phyloP scores from a whole-genome alignment of 495 filamentous ascomycete genomes.

The Pyrenopolyporus hunteri region DNA sequence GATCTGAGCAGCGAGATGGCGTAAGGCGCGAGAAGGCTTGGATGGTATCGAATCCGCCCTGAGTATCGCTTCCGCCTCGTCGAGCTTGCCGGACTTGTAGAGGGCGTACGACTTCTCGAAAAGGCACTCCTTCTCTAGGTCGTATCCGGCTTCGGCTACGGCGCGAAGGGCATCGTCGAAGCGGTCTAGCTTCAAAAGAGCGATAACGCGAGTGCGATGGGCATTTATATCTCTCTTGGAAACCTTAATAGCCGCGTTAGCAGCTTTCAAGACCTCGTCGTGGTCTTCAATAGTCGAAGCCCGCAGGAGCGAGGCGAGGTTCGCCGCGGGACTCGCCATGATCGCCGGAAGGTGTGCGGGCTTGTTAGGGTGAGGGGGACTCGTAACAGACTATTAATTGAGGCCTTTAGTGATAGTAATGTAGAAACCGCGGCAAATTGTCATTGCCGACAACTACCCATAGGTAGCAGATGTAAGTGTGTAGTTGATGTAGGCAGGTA shows the following conservation, averaged over 20 bases:
- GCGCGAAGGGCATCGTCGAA: conserved; percentile 85
- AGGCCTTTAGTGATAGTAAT: too few relatives aligned
- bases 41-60: conserved; percentile 44
- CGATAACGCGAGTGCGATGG: conserved; percentile 80
- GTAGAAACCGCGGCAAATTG: too few relatives aligned
- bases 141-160: conserved; percentile 72
- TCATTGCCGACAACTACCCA: too few relatives aligned
- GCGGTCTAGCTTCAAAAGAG: conserved; percentile 90
- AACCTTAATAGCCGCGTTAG: conserved; percentile 67
- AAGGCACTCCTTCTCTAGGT: conserved; percentile 66
- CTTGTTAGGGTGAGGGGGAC: neutral
- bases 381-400: too few relatives aligned
- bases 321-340: conserved; percentile 52
- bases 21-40: conserved; percentile 62
- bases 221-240: conserved; percentile 72
- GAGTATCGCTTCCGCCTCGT: conserved; percentile 69
- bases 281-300: conserved; percentile 55
- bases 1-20: conserved; percentile 88
- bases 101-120: conserved; percentile 90
- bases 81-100: conserved; percentile 82
- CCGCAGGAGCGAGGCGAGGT: conserved; percentile 58
- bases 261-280: conserved; percentile 53
- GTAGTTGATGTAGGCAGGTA: too few relatives aligned
- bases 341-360: neutral
- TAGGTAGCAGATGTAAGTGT: too few relatives aligned